Evolutionary conservation across 495 filamentous ascomycete genomes (phyloP).

Genomic region (Penicillium cosmopolitanum): DNA sequence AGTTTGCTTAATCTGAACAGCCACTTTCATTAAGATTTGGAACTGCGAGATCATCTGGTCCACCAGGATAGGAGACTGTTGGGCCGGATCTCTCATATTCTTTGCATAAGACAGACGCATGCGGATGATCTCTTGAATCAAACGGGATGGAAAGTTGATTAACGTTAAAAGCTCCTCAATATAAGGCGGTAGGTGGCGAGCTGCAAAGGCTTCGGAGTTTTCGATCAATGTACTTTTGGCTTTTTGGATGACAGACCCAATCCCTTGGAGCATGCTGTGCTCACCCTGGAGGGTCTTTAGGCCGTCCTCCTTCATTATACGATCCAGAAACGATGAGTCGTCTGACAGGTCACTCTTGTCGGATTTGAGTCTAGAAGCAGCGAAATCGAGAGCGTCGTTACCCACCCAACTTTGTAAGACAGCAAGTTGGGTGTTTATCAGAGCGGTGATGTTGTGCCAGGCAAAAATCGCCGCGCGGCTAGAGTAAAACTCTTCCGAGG

Average conservation of each 20-base stretch:
- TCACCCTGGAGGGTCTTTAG: conserved; percentile 84
- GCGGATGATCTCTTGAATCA: conserved; percentile 96
- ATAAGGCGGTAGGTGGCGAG: conserved; percentile 92
- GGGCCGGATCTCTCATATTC: conserved; percentile 88
- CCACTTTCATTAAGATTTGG: conserved; percentile 87
- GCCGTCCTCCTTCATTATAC: conserved; percentile 97
- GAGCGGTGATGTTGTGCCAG: conserved; percentile 97
- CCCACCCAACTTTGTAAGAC: conserved; percentile 95
- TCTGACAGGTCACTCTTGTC: conserved; percentile 71
- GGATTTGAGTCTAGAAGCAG: conserved; percentile 54
- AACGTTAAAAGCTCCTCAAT: conserved; percentile 94
- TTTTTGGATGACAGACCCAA: conserved; percentile 84
- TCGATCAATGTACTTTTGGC: conserved; percentile 89
- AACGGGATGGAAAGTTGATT: conserved; percentile 93
- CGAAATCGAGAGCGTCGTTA: conserved; percentile 92
- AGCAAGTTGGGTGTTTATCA: conserved; percentile 92
- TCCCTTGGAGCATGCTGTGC: conserved; percentile 80
- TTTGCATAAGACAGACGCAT: conserved; percentile 89
- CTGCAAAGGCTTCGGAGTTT: conserved; percentile 82
- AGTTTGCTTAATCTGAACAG: conserved; percentile 87
- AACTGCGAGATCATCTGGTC: conserved; percentile 98
- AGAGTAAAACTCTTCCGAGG: conserved; percentile 72
- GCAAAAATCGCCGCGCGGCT: conserved; percentile 87
- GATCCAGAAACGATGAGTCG: conserved; percentile 89
- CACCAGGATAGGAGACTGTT: conserved; percentile 86